phyloP scores from a whole-genome alignment of 495 filamentous ascomycete genomes.

The Hyphodiscus hymeniophilus region DNA sequence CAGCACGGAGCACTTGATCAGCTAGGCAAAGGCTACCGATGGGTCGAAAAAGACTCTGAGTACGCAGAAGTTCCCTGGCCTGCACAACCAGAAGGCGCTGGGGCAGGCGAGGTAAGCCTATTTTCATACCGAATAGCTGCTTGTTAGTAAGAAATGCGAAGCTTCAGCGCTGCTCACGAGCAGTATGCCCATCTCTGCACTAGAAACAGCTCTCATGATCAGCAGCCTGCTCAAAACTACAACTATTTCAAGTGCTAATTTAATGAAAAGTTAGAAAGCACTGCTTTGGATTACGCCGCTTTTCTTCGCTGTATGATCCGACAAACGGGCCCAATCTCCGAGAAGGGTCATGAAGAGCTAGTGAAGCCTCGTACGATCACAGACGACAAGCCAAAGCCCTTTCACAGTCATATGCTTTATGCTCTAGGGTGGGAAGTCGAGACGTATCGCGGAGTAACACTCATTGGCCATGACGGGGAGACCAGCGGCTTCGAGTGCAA shows the following conservation, averaged over 20 bases:
- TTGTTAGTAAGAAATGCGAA: no score
- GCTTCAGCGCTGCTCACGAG: no score
- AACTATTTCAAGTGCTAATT: no score
- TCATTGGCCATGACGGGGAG: conserved; percentile 37
- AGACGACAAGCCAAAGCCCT: conserved; percentile 1
- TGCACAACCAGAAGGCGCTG: conserved; percentile 29
- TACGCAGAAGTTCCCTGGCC: conserved; percentile 19
- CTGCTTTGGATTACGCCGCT: conserved; percentile 39
- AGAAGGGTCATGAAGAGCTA: conserved; percentile 31
- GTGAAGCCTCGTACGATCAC: conserved; percentile 30
- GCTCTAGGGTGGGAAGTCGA: conserved; percentile 38
- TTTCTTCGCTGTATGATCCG: conserved; percentile 34
- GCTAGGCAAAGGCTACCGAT: conserved; percentile 24
- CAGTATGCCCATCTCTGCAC: no score
- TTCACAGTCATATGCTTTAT: conserved; percentile 26
- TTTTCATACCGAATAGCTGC: no score
- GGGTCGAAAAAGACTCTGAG: conserved; percentile 1
- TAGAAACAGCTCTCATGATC: no score
- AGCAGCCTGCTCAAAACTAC: no score
- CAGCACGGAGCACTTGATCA: conserved; percentile 5
- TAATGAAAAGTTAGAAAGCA: no score
- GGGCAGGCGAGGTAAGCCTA: conserved; percentile 41
- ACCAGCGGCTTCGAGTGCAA: conserved; percentile 35
- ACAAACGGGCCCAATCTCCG: conserved; percentile 26
- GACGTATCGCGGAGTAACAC: conserved; percentile 36